Conservation (phyloP, 305 asterid species). For the Fraxinus sp. region DNA sequence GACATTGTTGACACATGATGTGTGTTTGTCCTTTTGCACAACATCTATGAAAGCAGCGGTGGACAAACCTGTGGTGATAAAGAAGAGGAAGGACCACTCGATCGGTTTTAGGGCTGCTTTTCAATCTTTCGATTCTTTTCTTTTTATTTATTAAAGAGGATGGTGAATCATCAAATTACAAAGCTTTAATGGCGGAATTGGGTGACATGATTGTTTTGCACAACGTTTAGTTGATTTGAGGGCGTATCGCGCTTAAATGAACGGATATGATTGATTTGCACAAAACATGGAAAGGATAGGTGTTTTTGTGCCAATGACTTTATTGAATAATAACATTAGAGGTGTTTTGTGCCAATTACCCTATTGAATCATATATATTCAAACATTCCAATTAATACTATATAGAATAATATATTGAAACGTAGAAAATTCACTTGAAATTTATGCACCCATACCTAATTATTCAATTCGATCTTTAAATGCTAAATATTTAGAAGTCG, state of each 20-base stretch:
- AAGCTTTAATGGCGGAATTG: background rate
- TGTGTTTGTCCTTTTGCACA: too few relatives aligned
- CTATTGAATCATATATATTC: background rate
- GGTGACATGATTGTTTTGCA: background rate
- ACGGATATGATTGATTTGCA: background rate
- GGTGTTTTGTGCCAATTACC: background rate
- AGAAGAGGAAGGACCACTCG: too few relatives aligned
- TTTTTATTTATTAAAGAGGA: too few relatives aligned
- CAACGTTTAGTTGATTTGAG: background rate
- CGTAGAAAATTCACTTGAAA: background rate
- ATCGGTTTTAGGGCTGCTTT: too few relatives aligned
- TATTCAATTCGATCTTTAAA: background rate
- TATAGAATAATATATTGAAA: background rate
- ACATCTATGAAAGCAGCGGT: too few relatives aligned
- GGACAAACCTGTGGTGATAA: too few relatives aligned
- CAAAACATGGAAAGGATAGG: background rate
- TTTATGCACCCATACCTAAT: background rate
- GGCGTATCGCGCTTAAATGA: background rate
- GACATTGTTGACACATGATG: too few relatives aligned
- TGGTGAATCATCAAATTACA: background rate
- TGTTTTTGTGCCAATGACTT: too few relatives aligned
- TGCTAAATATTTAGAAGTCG: background rate
- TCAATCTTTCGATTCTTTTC: too few relatives aligned
- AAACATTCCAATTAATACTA: background rate
- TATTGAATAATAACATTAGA: too few relatives aligned